These are phyloP conservation scores for Oligophagozyma castellii DNA, from an alignment of 1,139 yeast genomes.

Conservation along the genomic window DNA sequence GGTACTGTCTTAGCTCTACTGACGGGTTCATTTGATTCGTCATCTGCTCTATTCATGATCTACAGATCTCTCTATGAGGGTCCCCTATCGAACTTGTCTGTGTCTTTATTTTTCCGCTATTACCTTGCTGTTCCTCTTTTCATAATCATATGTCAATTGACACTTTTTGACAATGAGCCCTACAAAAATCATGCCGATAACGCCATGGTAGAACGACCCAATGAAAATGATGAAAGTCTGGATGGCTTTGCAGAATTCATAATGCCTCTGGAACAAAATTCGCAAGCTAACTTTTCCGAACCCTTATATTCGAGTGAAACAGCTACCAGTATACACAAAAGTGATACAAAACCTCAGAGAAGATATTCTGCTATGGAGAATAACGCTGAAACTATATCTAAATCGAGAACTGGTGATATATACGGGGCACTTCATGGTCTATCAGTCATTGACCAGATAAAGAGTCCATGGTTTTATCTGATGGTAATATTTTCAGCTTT, in stretches of 20 bases:
- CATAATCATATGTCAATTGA: conserved; percentile 55
- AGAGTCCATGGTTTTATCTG: conserved; percentile 63
- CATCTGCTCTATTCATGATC: conserved; percentile 56
- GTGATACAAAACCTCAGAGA: conserved; percentile 5
- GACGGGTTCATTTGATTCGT: conserved; percentile 70
- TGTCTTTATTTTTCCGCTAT: conserved; percentile 45
- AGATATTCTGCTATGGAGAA: conserved; percentile 48
- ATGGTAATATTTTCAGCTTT: conserved; percentile 70
- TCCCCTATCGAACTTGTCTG: conserved; percentile 20
- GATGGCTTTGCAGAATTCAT: conserved; percentile 22
- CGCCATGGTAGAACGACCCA: conserved; percentile 43
- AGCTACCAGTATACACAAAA: conserved; percentile 5
- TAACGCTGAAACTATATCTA: conserved; percentile 40
- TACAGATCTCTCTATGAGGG: conserved; percentile 53
- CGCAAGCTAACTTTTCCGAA: conserved; percentile 17
- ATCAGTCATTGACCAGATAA: conserved; percentile 47
- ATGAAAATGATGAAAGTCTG: conserved; percentile 60
- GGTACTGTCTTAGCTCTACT: conserved; percentile 59
- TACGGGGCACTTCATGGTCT: conserved; percentile 75
- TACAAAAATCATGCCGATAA: conserved; percentile 48
- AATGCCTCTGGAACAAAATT: background rate
- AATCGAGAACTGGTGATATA: conserved; percentile 52
- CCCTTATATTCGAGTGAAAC: conserved; percentile 14
- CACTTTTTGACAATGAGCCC: conserved; percentile 66
- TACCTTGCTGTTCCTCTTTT: conserved; percentile 64